These are phyloP conservation scores for Cornus suecica DNA, from an alignment of 148 eudicot species.

Conservation along the genomic window DNA sequence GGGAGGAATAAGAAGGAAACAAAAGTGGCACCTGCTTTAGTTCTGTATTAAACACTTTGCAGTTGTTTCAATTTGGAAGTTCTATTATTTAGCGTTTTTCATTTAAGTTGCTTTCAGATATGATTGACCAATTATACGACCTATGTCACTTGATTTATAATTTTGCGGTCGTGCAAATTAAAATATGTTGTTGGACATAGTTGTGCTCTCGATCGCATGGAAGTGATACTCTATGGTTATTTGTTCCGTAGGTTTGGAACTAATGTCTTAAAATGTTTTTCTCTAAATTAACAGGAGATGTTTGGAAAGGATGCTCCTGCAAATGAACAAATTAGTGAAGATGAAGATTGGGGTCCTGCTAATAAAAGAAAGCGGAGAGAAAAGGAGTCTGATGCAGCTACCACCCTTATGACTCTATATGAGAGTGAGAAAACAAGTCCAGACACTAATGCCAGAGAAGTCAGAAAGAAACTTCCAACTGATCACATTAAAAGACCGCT, in stretches of 20 bases:
- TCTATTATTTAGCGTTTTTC: neutral
- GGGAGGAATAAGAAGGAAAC: neutral
- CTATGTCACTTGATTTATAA: neutral
- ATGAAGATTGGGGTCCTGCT: constrained; percentile 95
- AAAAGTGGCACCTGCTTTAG: neutral
- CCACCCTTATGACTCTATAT: constrained; percentile 57
- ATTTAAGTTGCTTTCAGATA: neutral
- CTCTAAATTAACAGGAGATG: constrained; percentile 65
- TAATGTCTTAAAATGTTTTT: neutral
- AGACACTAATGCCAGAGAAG: constrained; percentile 24
- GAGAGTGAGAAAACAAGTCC: constrained; percentile 40
- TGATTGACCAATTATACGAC: neutral
- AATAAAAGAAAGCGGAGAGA: constrained; percentile 55
- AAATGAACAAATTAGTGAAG: constrained; percentile 69
- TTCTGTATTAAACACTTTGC: neutral
- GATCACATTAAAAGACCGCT: constrained; percentile 35
- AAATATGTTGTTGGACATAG: neutral
- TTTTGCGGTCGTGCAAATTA: neutral
- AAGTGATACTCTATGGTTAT: neutral
- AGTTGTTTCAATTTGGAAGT: neutral
- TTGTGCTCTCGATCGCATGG: neutral
- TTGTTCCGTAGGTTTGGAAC: neutral
- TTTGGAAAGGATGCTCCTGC: constrained; percentile 69
- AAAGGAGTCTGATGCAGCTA: constrained; percentile 74
- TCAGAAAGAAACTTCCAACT: constrained; percentile 21